Base-by-base conservation (phyloP, 768 basidiomycete genomes). In the Udeniomyces megalosporus region DNA sequence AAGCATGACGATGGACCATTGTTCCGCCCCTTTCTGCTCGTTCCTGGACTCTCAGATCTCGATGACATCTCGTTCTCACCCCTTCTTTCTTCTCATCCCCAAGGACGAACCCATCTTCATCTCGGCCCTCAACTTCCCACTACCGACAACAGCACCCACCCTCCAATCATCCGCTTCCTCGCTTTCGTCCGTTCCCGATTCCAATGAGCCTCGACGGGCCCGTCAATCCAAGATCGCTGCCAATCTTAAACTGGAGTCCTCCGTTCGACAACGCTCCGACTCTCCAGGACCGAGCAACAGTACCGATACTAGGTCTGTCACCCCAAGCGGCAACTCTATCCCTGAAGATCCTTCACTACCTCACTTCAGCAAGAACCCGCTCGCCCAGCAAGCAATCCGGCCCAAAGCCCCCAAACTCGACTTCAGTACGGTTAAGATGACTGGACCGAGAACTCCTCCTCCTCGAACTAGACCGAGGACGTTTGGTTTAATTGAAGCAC, bases 401-500 rank as follows among this genome's bases (percentile, higher is more conserved):
- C 49, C 62, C 17, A 63, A 50, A 31, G 61, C 46, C 10, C 45
- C 54, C 20, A 20, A 12, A 11, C 35, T 63, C n/a, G 62, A 63
- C 29, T 20, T 63, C 28, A 31, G 20, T 0, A 42, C 49, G 5
- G 62, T 63, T 56, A 63, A 63, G 44, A 52, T 47, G 38, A 26
- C 26, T 28, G 55, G 54, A 15, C 62, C 62, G 20, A 49, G 62
- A 35, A 24, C 26, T 22, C 62, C 60, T 12, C 67, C 68, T 26
- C 51, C 67, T 3, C 66, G 72, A 22, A 68, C 67, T 10, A 38
- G 62, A 17, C 54, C 69, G 14, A 66, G 93, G 46, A 83, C 86
- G 12, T 96, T 96, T 74, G 88, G 81, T 20, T 78, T 99, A 58
- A 78, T 83, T 65, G 88, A 96, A 70, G 93, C 89, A 68, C 95